These are phyloP conservation scores for Gypsophila paniculata DNA, from an alignment of 179 eudicot species.

Conservation along the genomic window DNA sequence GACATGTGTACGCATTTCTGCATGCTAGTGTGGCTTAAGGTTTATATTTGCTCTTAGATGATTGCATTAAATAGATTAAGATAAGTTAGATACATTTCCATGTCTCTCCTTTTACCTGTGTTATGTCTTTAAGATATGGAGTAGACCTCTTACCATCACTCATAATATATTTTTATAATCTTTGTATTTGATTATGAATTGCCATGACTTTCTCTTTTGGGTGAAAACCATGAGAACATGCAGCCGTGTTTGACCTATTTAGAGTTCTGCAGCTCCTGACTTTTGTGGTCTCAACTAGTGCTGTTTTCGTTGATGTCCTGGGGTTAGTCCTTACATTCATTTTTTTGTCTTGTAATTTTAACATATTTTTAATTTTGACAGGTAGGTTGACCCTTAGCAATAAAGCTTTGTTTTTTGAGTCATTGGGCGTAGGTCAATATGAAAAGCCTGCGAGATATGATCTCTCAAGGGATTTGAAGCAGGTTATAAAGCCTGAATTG, in stretches of 20 bases:
- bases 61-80: neutral
- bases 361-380: slow-evolving; percentile 33
- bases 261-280: neutral
- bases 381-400: slow-evolving; percentile 79
- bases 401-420: slow-evolving; percentile 74
- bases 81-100: neutral
- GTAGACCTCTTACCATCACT: neutral
- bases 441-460: slow-evolving; percentile 79
- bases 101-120: neutral
- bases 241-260: neutral
- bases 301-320: neutral
- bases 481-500: slow-evolving; percentile 78
- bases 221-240: slow-evolving; percentile 15
- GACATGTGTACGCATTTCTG: neutral
- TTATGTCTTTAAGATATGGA: neutral
- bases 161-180: neutral
- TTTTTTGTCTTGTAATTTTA: neutral
- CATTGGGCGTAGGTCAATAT: slow-evolving; percentile 73
- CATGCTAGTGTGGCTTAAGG: slow-evolving; percentile 5
- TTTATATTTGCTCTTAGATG: neutral
- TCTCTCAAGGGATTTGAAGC: slow-evolving; percentile 67
- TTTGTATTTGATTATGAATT: neutral
- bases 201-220: neutral
- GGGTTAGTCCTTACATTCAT: neutral
- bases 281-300: neutral